Evolutionary conservation across 2,329 filamentous ascomycete genomes (phyloP).

Genomic region (Talaromyces rugulosus): DNA sequence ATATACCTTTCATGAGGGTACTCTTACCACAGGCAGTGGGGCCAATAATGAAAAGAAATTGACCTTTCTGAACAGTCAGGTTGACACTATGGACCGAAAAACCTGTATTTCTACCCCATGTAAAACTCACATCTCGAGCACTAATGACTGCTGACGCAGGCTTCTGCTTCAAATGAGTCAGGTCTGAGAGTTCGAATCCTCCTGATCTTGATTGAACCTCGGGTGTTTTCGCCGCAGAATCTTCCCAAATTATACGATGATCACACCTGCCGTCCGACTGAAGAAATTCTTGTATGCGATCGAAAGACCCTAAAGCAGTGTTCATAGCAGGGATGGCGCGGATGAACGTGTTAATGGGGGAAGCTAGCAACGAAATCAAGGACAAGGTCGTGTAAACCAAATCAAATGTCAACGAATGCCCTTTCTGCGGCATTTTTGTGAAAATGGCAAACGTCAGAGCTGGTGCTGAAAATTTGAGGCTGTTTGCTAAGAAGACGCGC

Average conservation of each 20-base stretch:
- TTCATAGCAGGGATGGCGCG: slow-evolving; percentile 30
- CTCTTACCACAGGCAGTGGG: slow-evolving; percentile 65
- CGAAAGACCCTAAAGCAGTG: slow-evolving; percentile 37
- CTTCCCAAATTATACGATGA: slow-evolving; percentile 50
- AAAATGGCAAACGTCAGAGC: slow-evolving; percentile 24
- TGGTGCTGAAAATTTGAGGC: slow-evolving; percentile 29
- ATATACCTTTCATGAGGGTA: slow-evolving; percentile 52
- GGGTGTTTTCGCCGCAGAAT: slow-evolving; percentile 37
- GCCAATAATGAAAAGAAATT: slow-evolving; percentile 62
- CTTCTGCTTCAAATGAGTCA: background rate
- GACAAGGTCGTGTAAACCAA: slow-evolving; percentile 24
- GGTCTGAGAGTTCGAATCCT: background rate
- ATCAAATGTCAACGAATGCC: slow-evolving; percentile 22
- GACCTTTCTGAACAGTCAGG: slow-evolving; percentile 54
- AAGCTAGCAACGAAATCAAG: slow-evolving; percentile 21
- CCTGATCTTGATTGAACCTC: background rate
- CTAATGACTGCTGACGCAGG: slow-evolving; percentile 23
- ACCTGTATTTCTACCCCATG: slow-evolving; percentile 60
- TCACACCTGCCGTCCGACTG: slow-evolving; percentile 38
- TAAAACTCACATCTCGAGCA: slow-evolving; percentile 54
- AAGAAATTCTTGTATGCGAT: slow-evolving; percentile 36
- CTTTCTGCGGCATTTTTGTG: slow-evolving; percentile 9
- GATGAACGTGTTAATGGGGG: slow-evolving; percentile 20
- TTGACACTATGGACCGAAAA: slow-evolving; percentile 55
- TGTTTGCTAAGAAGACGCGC: slow-evolving; percentile 34